phyloP scores from a whole-genome alignment of 768 basidiomycete genomes.

The Phaeolepiota aurea region DNA sequence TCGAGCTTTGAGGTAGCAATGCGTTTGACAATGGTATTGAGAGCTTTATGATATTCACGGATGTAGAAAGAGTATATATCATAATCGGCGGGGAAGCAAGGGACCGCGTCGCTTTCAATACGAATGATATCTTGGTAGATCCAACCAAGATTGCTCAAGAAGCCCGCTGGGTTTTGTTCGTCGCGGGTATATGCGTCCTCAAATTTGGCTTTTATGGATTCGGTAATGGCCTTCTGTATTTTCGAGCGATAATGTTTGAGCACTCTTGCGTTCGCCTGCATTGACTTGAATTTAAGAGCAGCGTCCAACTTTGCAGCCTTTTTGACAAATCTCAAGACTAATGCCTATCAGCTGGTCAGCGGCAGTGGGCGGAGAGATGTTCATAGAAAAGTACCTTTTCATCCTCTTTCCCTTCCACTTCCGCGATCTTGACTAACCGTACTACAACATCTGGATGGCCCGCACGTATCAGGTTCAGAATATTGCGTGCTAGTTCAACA shows the following conservation, averaged over 20 bases:
- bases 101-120: constrained; percentile 84
- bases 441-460: constrained; percentile 86
- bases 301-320: constrained; percentile 90
- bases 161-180: constrained; percentile 56
- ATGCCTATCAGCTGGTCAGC: constrained; percentile 45
- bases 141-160: constrained; percentile 78
- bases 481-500: constrained; percentile 63
- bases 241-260: constrained; percentile 95
- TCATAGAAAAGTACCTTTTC: constrained; percentile 60
- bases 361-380: constrained; percentile 1
- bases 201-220: constrained; percentile 69
- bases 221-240: constrained; percentile 69
- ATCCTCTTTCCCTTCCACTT: constrained; percentile 88
- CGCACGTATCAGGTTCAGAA: constrained; percentile 71
- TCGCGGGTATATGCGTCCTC: constrained; percentile 56
- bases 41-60: constrained; percentile 82
- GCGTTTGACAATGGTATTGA: constrained; percentile 65
- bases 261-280: constrained; percentile 86
- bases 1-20: constrained; percentile 72
- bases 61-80: constrained; percentile 80
- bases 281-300: constrained; percentile 86
- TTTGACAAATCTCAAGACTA: constrained; percentile 90
- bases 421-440: constrained; percentile 86
- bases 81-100: constrained; percentile 89
- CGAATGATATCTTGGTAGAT: constrained; percentile 92